Base-by-base conservation (phyloP, 768 basidiomycete genomes). In the Sarcodon aspratus region DNA sequence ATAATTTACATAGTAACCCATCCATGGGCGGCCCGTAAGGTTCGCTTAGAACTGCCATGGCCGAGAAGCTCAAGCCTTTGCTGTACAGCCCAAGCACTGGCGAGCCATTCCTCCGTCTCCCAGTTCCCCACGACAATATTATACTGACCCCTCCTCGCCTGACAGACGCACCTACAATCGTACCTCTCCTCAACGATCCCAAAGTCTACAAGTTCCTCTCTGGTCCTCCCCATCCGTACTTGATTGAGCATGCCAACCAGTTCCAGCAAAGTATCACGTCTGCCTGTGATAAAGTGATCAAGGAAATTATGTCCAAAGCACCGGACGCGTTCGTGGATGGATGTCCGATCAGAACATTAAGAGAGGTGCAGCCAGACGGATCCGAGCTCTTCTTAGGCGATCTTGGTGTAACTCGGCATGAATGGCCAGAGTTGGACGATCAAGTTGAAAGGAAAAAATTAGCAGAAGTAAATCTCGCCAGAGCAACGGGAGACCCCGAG, bases 111-210 rank as follows among this genome's bases (percentile, higher is more conserved):
- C 67, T 83, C 12, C 74, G 72, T 9, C 68, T 84, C 17, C 65
- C 70, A 4, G 53, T 61, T 34, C 78, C 78, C 36, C 66, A 69
- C 48, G 69, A 76, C 44, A 66, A 67, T 50, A 75, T 82, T 53
- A 73, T 83, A 48, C 52, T 83, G 35, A 83, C 80, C 7, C 74
- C 81, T 13, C 76, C 76, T 13, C 75, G 80, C 36, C 46, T 56
- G 21, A 61, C 59, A 35, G 78, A 81, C 54, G 68, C 62, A 10
- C 60, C 67, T 27, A 46, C 56, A 8, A 50, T 69, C n/a, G 52
- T 67, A 7, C 53, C 64, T 0, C 56, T 67, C 50, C 54, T 82
- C 55, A 81, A 80, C 52, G 76, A 84, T 54, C 64, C 64, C 2
- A 54, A 50, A 6, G 66, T 85, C 7, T 70, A 67, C 47, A 54